Conservation (phyloP, 192 early-diverging fungal genomes). For the Backusella luteola region DNA sequence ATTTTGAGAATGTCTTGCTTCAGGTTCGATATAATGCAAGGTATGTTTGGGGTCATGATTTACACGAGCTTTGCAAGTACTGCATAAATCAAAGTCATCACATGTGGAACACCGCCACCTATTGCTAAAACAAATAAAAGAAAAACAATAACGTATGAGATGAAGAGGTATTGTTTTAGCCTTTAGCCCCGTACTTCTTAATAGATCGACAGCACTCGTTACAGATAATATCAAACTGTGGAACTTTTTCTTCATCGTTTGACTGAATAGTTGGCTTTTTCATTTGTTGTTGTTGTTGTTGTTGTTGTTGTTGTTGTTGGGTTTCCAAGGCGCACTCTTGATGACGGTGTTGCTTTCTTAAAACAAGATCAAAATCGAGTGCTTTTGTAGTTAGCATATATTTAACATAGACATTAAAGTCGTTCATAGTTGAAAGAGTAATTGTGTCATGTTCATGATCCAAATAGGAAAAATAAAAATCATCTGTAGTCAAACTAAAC, state of each 20-base stretch:
- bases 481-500: neutral
- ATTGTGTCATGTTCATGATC: neutral
- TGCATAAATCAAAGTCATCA: conserved; percentile 52
- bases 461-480: conserved; percentile 8
- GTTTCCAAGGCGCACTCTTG: neutral
- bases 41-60: conserved; percentile 19
- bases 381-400: neutral
- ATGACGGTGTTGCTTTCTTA: neutral
- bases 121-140: conserved; percentile 6
- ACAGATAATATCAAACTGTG: conserved; percentile 1
- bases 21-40: neutral
- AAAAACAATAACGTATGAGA: neutral
- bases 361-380: neutral
- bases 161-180: neutral
- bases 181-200: neutral
- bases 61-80: conserved; percentile 33
- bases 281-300: neutral
- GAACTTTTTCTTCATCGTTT: neutral
- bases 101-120: conserved; percentile 56
- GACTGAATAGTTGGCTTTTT: neutral
- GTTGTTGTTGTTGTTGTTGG: neutral
- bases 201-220: conserved; percentile 2
- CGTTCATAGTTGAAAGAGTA: neutral
- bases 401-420: conserved; percentile 6
- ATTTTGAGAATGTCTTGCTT: neutral